These are phyloP conservation scores for Wickerhamiella azyma DNA, from an alignment of 805 yeast species.

Conservation along the genomic window DNA sequence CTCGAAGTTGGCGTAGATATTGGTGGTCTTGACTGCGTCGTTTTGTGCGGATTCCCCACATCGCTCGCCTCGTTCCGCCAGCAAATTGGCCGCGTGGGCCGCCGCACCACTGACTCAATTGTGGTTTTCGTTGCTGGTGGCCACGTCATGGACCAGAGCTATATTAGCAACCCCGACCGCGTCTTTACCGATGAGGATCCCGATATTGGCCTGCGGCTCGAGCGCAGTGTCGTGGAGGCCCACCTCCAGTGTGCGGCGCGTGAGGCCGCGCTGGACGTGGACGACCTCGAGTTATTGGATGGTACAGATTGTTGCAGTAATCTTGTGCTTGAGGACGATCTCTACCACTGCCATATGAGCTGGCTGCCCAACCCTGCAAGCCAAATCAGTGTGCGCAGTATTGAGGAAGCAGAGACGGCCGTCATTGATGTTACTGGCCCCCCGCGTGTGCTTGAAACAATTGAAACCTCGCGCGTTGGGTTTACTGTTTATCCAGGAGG, in stretches of 20 bases:
- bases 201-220: conserved; percentile 46
- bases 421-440: conserved; percentile 74
- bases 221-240: conserved; percentile 47
- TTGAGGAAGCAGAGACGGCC: conserved; percentile 69
- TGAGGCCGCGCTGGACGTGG: conserved; percentile 52
- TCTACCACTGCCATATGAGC: conserved; percentile 39
- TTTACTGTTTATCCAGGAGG: conserved; percentile 90
- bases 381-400: conserved; percentile 65
- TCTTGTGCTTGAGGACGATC: conserved; percentile 27
- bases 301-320: conserved; percentile 8
- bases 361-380: conserved; percentile 75
- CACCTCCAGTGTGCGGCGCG: conserved; percentile 93
- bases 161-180: conserved; percentile 52
- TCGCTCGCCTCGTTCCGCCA: conserved; percentile 82
- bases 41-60: conserved; percentile 85
- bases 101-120: conserved; percentile 67
- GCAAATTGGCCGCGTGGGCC: conserved; percentile 95
- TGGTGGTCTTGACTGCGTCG: conserved; percentile 80
- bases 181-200: conserved; percentile 42
- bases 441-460: conserved; percentile 66
- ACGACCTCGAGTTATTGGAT: conserved; percentile 44
- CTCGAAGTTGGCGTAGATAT: conserved; percentile 91
- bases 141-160: conserved; percentile 76
- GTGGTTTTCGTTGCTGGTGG: conserved; percentile 71
- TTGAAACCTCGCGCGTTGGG: conserved; percentile 77